phyloP scores from a whole-genome alignment of 768 basidiomycete species.

The Rhodotorula toruloides region DNA sequence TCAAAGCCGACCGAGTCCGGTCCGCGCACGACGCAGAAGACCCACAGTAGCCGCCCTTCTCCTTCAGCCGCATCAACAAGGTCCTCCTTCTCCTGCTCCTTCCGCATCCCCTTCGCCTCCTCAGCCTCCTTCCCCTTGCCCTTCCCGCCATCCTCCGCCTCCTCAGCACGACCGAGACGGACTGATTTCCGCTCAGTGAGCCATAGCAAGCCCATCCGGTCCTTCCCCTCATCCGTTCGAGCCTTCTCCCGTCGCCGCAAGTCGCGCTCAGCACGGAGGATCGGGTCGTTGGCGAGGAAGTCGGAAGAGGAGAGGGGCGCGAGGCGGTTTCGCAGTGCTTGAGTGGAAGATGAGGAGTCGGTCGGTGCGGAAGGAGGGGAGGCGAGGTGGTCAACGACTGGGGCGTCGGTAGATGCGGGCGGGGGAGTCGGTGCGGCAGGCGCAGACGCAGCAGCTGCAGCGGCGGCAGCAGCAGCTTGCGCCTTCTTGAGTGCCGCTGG shows the following conservation, averaged over 20 bases:
- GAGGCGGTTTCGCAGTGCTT: background rate
- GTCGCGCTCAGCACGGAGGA: background rate
- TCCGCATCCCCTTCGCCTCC: constrained; percentile 1
- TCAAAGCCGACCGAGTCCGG: too few species aligned
- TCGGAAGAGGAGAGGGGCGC: background rate
- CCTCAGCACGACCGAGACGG: constrained; percentile 11
- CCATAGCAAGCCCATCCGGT: constrained; percentile 5
- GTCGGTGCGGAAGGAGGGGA: background rate
- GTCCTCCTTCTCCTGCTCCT: constrained; percentile 4
- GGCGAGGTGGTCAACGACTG: background rate
- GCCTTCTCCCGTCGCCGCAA: background rate
- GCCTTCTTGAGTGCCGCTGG: background rate
- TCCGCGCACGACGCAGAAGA: too few species aligned
- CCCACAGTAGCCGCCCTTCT: too few species aligned
- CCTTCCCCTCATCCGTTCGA: background rate
- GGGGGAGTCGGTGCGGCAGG: background rate
- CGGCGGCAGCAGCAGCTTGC: background rate
- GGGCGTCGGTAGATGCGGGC: background rate
- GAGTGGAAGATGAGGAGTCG: background rate
- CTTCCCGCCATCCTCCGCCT: background rate
- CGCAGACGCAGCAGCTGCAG: background rate
- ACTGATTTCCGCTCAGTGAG: constrained; percentile 2
- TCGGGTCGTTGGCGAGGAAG: background rate
- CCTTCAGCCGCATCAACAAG: background rate
- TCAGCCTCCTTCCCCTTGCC: background rate